Evolutionary conservation across 1,139 yeast genomes (phyloP).

Genomic region (Pneumocystis carinii): DNA sequence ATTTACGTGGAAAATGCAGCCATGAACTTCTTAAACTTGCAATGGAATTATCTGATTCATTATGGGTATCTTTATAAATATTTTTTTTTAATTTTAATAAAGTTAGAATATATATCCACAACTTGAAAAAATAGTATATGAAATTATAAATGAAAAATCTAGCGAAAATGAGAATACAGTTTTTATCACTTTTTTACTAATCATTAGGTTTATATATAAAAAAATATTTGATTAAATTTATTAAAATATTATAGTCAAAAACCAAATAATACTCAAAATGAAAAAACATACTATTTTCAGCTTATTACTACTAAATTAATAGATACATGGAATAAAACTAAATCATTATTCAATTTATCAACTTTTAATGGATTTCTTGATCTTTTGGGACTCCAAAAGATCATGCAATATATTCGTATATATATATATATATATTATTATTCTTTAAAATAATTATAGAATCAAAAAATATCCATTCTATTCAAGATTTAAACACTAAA

Average conservation of each 20-base stretch:
- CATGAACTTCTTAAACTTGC: conserved; percentile 44
- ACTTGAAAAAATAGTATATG: conserved; percentile 9
- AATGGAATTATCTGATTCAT: conserved; percentile 10
- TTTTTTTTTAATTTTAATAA: neutral
- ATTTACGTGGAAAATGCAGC: conserved; percentile 81
- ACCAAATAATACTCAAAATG: conserved; percentile 45
- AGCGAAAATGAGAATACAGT: conserved; percentile 3
- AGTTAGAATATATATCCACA: conserved; percentile 10
- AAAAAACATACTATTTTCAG: conserved; percentile 60
- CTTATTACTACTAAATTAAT: conserved; percentile 86
- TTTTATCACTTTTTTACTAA: conserved; percentile 1
- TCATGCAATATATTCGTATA: conserved; percentile 75
- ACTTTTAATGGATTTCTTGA: conserved; percentile 98
- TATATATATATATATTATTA: conserved; percentile 23
- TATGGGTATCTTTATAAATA: conserved; percentile 3
- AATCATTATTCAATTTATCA: conserved; percentile 67
- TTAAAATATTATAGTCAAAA: conserved; percentile 46
- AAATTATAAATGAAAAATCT: neutral
- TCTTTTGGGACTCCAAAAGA: conserved; percentile 81
- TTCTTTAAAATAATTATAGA: neutral
- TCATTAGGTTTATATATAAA: conserved; percentile 1
- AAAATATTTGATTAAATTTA: neutral
- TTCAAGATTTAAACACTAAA: conserved; percentile 58
- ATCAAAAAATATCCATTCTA: conserved; percentile 43
- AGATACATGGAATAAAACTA: conserved; percentile 83